Percentiles rank a stretch among this genome's conserved stretches.
phyloP scores from a whole-genome alignment of 352 stramenopile species.

The Pythium dissimile region DNA sequence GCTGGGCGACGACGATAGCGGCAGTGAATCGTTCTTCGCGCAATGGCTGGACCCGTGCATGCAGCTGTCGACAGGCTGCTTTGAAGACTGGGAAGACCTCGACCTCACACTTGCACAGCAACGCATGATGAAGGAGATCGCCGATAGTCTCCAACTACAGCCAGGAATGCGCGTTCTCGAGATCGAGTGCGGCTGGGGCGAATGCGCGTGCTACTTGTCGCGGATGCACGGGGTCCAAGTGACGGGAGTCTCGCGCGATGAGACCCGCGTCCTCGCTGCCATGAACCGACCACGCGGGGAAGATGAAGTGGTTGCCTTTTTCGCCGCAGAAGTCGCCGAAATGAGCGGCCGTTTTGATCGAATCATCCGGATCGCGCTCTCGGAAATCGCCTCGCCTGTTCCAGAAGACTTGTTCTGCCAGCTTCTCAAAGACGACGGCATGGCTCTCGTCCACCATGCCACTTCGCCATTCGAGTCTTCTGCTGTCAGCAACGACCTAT shows the following conservation, averaged over 20 bases:
- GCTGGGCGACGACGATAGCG: conserved; percentile 14
- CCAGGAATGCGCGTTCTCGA: conserved; percentile 64
- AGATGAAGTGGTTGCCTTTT: not conserved
- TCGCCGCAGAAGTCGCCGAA: conserved; percentile 80
- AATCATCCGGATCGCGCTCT: conserved; percentile 77
- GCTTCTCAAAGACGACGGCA: conserved; percentile 60
- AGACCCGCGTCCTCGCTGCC: conserved; percentile 71
- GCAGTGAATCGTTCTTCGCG: conserved; percentile 77
- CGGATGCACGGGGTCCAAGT: conserved; percentile 74
- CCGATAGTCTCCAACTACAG: conserved; percentile 66
- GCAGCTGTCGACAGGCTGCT: conserved; percentile 77
- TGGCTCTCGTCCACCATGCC: conserved; percentile 58
- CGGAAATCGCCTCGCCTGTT: conserved; percentile 81
- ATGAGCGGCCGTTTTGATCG: conserved; percentile 77
- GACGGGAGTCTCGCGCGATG: conserved; percentile 81
- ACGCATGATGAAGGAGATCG: conserved; percentile 79
- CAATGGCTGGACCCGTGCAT: conserved; percentile 74
- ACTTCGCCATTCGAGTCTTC: no score
- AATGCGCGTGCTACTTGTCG: conserved; percentile 72
- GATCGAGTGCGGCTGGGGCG: conserved; percentile 83
- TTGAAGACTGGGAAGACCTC: conserved; percentile 24
- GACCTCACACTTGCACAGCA: conserved; percentile 35
- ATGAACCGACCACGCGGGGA: conserved; percentile 36
- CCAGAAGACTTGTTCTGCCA: conserved; percentile 32
- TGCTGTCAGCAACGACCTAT: no score